Conservation (phyloP, 257 asterid species). For the Hygrophila difformis region DNA sequence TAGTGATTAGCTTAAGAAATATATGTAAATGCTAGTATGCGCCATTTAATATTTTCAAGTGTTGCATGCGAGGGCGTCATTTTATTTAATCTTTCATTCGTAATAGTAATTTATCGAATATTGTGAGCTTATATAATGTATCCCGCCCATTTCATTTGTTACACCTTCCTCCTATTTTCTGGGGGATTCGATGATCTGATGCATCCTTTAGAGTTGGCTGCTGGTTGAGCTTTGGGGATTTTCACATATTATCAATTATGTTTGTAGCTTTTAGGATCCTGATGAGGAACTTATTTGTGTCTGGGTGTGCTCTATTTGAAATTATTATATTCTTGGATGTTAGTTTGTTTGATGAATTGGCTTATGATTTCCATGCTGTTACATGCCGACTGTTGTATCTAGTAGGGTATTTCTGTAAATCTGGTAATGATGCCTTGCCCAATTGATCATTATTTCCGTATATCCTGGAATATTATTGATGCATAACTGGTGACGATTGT, state of each 20-base stretch:
- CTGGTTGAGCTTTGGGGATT: constrained; percentile 10
- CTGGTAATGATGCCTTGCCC: not conserved
- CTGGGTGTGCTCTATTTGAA: no score
- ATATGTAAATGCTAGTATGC: no score
- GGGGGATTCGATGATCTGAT: no score
- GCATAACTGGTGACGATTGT: constrained; percentile 2
- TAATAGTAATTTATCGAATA: no score
- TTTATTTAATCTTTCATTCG: no score
- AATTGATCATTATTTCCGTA: constrained; percentile 8
- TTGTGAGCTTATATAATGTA: no score
- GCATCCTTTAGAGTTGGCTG: constrained; percentile 5
- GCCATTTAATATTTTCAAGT: no score
- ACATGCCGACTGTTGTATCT: constrained; percentile 1
- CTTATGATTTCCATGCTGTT: not conserved
- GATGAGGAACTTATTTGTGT: not conserved
- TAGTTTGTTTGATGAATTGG: constrained; percentile 9
- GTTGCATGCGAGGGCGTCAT: no score
- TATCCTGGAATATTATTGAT: not conserved
- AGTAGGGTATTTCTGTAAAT: constrained; percentile 1
- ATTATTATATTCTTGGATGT: no score
- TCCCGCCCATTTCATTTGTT: no score
- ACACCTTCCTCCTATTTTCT: no score
- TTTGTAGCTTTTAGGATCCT: constrained; percentile 4
- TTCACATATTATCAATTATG: not conserved
- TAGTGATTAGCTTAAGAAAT: no score